Evolutionary conservation across 805 yeast species (phyloP).

Genomic region (Candida hungchunana): DNA sequence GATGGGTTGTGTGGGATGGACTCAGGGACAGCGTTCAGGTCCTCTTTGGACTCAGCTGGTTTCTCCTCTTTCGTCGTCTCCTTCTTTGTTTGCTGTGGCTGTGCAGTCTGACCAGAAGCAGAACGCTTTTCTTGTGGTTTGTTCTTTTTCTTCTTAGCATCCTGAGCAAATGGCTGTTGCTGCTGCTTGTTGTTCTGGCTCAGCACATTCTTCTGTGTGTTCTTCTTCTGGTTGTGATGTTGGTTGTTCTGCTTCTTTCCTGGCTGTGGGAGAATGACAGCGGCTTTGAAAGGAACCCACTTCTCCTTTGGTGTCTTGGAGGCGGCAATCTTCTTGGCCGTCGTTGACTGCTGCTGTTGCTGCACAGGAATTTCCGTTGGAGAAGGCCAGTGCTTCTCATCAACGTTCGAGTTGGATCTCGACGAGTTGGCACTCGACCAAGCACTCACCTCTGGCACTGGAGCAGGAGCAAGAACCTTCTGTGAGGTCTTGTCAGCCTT

Average conservation of each 20-base stretch:
- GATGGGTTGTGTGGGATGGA: slow-evolving; percentile 4
- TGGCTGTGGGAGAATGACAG: slow-evolving; percentile 41
- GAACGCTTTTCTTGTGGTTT: slow-evolving; percentile 18
- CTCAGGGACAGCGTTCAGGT: slow-evolving; percentile 1
- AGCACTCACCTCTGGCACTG: slow-evolving; percentile 57
- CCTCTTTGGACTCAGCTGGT: slow-evolving; percentile 5
- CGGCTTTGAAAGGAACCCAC: slow-evolving; percentile 68
- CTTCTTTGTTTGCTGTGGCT: slow-evolving; percentile 6
- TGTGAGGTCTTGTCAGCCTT: slow-evolving; percentile 18
- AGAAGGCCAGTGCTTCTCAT: slow-evolving; percentile 34
- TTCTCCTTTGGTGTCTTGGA: slow-evolving; percentile 44
- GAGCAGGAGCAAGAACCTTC: slow-evolving; percentile 54
- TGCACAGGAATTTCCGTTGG: slow-evolving; percentile 29
- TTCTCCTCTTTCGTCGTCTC: slow-evolving; percentile 5
- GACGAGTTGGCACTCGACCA: slow-evolving; percentile 40
- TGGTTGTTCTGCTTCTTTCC: slow-evolving; percentile 18
- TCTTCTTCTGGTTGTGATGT: slow-evolving; percentile 20
- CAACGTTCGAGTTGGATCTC: slow-evolving; percentile 22
- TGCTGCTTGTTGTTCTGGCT: slow-evolving; percentile 13
- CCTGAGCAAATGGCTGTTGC: slow-evolving; percentile 7
- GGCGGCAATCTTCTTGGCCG: slow-evolving; percentile 15
- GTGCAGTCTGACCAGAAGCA: neutral
- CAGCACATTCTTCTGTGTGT: slow-evolving; percentile 13
- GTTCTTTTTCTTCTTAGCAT: slow-evolving; percentile 25
- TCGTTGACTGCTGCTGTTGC: slow-evolving; percentile 13